Base-by-base conservation (phyloP, 2,329 filamentous ascomycete species). In the Didymella lethalis region DNA sequence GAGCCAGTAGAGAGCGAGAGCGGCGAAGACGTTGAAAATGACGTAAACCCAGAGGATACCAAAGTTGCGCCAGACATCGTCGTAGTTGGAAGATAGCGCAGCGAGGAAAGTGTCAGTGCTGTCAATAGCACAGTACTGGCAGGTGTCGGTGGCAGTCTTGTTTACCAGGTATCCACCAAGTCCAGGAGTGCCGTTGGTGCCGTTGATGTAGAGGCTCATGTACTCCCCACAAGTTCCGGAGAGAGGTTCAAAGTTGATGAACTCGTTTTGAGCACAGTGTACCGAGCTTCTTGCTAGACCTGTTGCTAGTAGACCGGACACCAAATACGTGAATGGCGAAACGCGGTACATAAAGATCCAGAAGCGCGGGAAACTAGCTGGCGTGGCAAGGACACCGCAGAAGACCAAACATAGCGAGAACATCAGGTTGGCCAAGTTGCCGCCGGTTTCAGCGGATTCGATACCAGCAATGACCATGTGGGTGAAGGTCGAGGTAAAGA, bases 401-500 rank as follows among this genome's bases (percentile, higher is more conserved):
- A 93, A 94, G 68, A 92, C 85, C 52, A 93, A 81, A 60, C 84
- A 87, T 54, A 94, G 81, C 34, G 85, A 87, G 80, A 94, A 93
- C 67, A 90, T 79, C 58, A 94, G 74, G 63, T 92, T 91, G 68
- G 90, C 90, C 61, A 95, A 81, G 76, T 92, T 92, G 51, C 88
- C 90, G 57, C 87, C 91, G 0, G 85, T 88, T 76, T 93, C 90
- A 18, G 91, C 90, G 28, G 86, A 86, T 55, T 91, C 88, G 58
- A 93, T 85, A 16, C 88, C 89, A 0, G 91, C 88, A 66, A 95
- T 92, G 65, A 92, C 81, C 79, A 94, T 86, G 61, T 90, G 86
- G 8, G 90, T 88, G 73, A 96, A 96, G 4, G 92, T 95, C 11
- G 86, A 91, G 0, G 90, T 88, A 78, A 93, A 94, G 53, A 96